Percentiles rank a stretch among this genome's conserved stretches.
Evolutionary conservation across 306 rosid genomes (phyloP).

Genomic region (Casuarina cunninghamiana): DNA sequence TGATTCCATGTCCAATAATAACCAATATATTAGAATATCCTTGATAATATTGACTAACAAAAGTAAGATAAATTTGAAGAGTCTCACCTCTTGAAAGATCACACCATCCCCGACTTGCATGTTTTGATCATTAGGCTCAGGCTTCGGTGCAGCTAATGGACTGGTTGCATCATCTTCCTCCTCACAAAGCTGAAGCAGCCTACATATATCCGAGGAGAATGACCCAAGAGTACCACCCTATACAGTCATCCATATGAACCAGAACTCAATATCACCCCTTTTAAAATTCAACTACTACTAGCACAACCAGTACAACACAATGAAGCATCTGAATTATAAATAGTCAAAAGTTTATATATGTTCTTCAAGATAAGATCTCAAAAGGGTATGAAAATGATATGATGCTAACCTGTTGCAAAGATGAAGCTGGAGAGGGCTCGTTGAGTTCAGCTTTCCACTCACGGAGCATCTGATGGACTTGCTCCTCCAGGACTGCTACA

Average conservation of each 20-base stretch:
- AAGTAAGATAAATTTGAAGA: slow-evolving; percentile 17
- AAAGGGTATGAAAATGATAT: slow-evolving; percentile 17
- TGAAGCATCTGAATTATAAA: slow-evolving; percentile 14
- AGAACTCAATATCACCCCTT: slow-evolving; percentile 47
- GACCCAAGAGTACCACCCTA: slow-evolving; percentile 96
- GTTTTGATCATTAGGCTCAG: slow-evolving; percentile 79
- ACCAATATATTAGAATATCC: neutral
- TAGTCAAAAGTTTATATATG: slow-evolving; percentile 17
- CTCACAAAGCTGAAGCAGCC: slow-evolving; percentile 86
- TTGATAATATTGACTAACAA: slow-evolving; percentile 2
- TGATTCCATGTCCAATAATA: neutral
- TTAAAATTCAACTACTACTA: slow-evolving; percentile 26
- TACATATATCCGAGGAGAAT: slow-evolving; percentile 92
- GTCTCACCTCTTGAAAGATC: slow-evolving; percentile 62
- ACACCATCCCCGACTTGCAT: slow-evolving; percentile 61
- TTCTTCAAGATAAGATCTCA: slow-evolving; percentile 18
- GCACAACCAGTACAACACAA: slow-evolving; percentile 29
- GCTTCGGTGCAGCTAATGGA: slow-evolving; percentile 80
- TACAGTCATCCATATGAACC: slow-evolving; percentile 41
- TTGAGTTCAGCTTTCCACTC: slow-evolving; percentile 98
- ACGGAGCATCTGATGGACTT: slow-evolving; percentile 98
- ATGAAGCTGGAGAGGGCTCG: slow-evolving; percentile 94
- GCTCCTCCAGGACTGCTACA: slow-evolving; percentile 84
- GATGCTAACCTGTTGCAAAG: slow-evolving; percentile 87
- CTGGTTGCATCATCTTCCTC: slow-evolving; percentile 99